These are phyloP conservation scores for Penicillium parvum DNA, from an alignment of 495 filamentous ascomycete genomes.

Conservation along the genomic window DNA sequence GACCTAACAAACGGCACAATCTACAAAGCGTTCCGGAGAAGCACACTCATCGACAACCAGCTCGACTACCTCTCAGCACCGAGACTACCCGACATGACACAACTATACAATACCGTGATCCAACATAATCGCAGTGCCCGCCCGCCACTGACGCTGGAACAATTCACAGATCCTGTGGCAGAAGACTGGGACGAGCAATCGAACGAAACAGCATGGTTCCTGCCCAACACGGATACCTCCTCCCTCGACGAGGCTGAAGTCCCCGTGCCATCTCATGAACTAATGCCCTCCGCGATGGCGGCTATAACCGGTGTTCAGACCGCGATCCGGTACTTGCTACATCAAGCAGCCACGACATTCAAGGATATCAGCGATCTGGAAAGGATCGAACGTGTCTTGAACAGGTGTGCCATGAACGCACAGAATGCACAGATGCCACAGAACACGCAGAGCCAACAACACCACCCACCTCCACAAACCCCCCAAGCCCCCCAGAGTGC, in stretches of 20 bases:
- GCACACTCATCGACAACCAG: not conserved
- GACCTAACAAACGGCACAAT: slow-evolving; percentile 1
- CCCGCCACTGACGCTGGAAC: not conserved
- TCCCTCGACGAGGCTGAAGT: slow-evolving; percentile 4
- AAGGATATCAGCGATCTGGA: not conserved
- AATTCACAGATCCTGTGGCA: not conserved
- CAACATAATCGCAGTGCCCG: not conserved
- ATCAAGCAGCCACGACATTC: not conserved
- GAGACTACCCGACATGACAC: not conserved
- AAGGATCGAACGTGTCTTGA: not conserved
- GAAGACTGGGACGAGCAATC: not conserved
- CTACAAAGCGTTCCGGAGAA: slow-evolving; percentile 7
- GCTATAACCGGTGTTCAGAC: slow-evolving; percentile 2
- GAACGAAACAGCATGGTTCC: not conserved
- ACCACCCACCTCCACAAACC: not conserved
- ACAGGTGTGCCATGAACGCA: not conserved
- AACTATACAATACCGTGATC: not conserved
- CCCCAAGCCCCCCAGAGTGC: too few species aligned
- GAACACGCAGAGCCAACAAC: not conserved
- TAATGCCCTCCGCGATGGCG: not conserved
- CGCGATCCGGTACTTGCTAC: slow-evolving; percentile 2
- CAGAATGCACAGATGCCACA: too few species aligned
- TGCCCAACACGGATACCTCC: not conserved
- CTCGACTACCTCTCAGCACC: not conserved
- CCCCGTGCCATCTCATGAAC: not conserved